These are phyloP conservation scores for Populus tomentosa DNA, from an alignment of 441 rosid species.

Conservation along the genomic window DNA sequence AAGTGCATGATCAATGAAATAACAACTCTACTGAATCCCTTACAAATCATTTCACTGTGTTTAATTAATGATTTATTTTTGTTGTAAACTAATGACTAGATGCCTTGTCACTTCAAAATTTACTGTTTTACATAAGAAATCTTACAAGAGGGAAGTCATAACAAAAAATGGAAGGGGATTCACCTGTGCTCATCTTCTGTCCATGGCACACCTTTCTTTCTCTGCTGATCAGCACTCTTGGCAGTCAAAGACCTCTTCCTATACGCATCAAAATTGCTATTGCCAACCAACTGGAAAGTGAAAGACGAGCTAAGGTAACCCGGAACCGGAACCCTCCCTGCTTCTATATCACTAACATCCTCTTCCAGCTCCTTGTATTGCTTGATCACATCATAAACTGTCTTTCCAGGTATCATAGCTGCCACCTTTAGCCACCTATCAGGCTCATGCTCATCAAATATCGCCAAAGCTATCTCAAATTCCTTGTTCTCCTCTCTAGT, in stretches of 20 bases:
- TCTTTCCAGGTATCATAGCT: slow-evolving; percentile 80
- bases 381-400: slow-evolving; percentile 77
- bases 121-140: not conserved
- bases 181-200: slow-evolving; percentile 96
- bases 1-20: not conserved
- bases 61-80: not conserved
- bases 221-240: slow-evolving; percentile 63
- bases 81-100: not conserved
- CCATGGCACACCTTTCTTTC: slow-evolving; percentile 99
- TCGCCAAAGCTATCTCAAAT: slow-evolving; percentile 87
- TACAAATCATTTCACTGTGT: not conserved
- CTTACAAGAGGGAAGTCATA: not conserved
- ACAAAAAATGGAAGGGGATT: not conserved
- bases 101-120: not conserved
- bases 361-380: slow-evolving; percentile 86
- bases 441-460: slow-evolving; percentile 71
- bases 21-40: not conserved
- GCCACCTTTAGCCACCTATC: slow-evolving; percentile 85
- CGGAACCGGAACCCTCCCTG: slow-evolving; percentile 80
- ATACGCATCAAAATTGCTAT: too few species aligned
- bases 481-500: slow-evolving; percentile 82
- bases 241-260: slow-evolving; percentile 45
- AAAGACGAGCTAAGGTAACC: slow-evolving; percentile 60
- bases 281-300: slow-evolving; percentile 34
- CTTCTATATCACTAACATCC: slow-evolving; percentile 87